phyloP scores from a whole-genome alignment of 169 alveolate genomes.

The Plasmodium relictum region DNA sequence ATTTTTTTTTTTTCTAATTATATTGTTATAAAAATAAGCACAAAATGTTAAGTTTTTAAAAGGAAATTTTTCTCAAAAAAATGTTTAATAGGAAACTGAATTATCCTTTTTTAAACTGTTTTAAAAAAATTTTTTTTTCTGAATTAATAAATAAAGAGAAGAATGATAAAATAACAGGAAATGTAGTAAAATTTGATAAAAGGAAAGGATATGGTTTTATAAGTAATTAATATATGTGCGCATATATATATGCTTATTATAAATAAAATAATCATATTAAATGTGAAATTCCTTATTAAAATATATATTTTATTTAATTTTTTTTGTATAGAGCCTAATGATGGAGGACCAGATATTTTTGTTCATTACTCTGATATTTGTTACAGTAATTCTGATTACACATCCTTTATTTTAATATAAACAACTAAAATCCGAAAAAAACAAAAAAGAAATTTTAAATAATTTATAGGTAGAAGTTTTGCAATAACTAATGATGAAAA shows the following conservation, averaged over 20 bases:
- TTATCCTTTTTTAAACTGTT: not conserved
- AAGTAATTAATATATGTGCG: conserved; percentile 4
- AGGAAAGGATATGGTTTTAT: conserved; percentile 69
- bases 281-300: not conserved
- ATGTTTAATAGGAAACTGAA: conserved; percentile 24
- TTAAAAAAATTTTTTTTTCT: conserved; percentile 8
- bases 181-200: conserved; percentile 39
- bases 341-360: conserved; percentile 68
- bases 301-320: not conserved
- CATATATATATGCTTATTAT: not conserved
- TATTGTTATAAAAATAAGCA: not conserved
- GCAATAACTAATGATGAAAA: conserved; percentile 43
- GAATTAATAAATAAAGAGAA: conserved; percentile 18
- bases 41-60: not conserved
- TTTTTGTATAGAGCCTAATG: conserved; percentile 44
- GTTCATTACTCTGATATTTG: conserved; percentile 66
- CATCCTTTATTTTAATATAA: no score
- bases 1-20: conserved; percentile 4
- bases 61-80: not conserved
- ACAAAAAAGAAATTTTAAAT: not conserved
- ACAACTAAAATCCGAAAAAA: not conserved
- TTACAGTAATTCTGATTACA: conserved; percentile 16
- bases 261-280: not conserved
- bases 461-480: conserved; percentile 28
- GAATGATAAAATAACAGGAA: conserved; percentile 39